A percentile compares a stretch with the other conserved stretches of the same genome.
phyloP scores from a whole-genome alignment of 2,329 filamentous ascomycete species.

The Fusarium liriodendri region DNA sequence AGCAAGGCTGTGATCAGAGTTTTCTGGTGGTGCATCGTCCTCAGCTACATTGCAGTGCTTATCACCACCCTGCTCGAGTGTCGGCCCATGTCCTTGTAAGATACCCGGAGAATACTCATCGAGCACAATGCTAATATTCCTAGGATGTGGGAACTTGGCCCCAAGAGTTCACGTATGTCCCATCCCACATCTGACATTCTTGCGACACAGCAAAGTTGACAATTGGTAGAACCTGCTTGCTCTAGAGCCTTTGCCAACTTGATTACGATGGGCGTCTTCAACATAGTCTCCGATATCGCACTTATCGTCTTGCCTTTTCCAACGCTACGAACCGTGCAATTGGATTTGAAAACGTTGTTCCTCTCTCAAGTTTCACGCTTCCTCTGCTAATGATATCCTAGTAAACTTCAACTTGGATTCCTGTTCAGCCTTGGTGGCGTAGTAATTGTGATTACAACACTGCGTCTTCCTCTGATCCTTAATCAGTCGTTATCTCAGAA shows the following conservation, averaged over 20 bases:
- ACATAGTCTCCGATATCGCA: slow-evolving; percentile 43
- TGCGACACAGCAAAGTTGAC: background rate
- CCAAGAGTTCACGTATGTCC: background rate
- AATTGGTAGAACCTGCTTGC: background rate
- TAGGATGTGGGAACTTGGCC: slow-evolving; percentile 21
- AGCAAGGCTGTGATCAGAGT: slow-evolving; percentile 25
- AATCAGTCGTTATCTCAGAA: slow-evolving; percentile 41
- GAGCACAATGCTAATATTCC: background rate
- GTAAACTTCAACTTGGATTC: slow-evolving; percentile 29
- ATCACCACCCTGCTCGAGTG: slow-evolving; percentile 41
- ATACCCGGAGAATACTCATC: too few relatives aligned
- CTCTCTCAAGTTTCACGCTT: background rate
- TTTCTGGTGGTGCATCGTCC: slow-evolving; percentile 35
- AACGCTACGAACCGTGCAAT: slow-evolving; percentile 24
- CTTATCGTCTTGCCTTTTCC: slow-evolving; percentile 44
- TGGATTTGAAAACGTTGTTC: slow-evolving; percentile 17
- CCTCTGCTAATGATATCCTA: background rate
- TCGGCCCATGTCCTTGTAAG: slow-evolving; percentile 36
- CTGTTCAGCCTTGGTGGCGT: slow-evolving; percentile 42
- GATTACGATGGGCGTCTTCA: slow-evolving; percentile 39
- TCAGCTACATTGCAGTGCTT: slow-evolving; percentile 37
- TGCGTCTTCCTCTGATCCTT: slow-evolving; percentile 44
- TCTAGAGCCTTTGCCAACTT: slow-evolving; percentile 14
- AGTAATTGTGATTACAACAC: slow-evolving; percentile 40
- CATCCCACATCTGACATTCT: background rate